phyloP scores from a whole-genome alignment of 345 rosid genomes.

The Lepidium sativum region DNA sequence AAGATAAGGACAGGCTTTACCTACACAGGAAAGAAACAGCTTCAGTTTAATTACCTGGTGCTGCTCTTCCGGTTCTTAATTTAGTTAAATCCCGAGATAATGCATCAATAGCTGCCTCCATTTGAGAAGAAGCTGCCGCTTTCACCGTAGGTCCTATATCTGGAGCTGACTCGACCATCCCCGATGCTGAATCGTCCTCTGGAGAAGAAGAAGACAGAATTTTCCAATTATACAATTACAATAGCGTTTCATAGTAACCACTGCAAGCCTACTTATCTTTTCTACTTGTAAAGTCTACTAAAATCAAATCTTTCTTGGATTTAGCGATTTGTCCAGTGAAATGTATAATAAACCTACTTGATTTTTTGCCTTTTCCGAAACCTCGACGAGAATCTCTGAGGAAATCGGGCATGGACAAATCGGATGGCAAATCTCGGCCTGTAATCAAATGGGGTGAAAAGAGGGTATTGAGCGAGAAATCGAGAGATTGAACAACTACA shows the following conservation, averaged over 20 bases:
- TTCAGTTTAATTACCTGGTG: conserved; percentile 38
- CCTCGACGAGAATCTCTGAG: conserved; percentile 45
- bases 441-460: conserved; percentile 11
- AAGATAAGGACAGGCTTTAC: neutral
- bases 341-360: conserved; percentile 35
- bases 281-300: neutral
- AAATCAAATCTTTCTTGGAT: neutral
- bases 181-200: conserved; percentile 66
- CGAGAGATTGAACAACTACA: conserved; percentile 26
- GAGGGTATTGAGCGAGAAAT: conserved; percentile 19
- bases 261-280: neutral
- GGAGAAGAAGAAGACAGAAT: conserved; percentile 3
- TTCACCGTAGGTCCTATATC: conserved; percentile 72
- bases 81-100: conserved; percentile 69
- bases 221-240: neutral
- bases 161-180: conserved; percentile 36
- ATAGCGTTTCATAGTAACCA: neutral
- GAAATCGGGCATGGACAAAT: conserved; percentile 23
- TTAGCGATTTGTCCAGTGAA: neutral
- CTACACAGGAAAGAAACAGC: neutral
- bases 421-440: neutral
- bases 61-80: conserved; percentile 83
- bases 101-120: conserved; percentile 87
- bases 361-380: conserved; percentile 66
- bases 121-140: conserved; percentile 55